Evolutionary conservation across 305 asterid species (phyloP), one percentile per base, ranked within the genome.

Genomic region (Euphrasia arctica): DNA sequence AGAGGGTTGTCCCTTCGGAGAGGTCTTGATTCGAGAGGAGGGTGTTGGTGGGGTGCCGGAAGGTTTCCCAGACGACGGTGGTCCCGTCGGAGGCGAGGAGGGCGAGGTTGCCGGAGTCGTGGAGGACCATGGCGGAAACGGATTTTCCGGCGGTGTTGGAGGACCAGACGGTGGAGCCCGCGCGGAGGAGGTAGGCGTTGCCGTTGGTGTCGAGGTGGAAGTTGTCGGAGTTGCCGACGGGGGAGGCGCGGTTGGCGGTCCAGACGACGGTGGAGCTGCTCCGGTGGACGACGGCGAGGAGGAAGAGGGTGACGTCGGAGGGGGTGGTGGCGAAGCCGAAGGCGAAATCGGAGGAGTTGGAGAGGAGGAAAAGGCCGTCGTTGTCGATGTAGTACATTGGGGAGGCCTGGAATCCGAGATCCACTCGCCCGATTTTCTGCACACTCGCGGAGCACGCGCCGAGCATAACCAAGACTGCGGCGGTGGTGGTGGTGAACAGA

Each of bases 361-460:
- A 92, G 9, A 89, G 3, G 3, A 92, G 77, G 69, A 89, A 70
- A 71, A 89, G 5, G 12, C 98, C 98, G 67, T 80, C 60, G 42
- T 87, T 85, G 80, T 92, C 98, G 67, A 89, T 74, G 80, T 79
- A 92, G 57, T 49, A 67, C 97, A 89, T 92, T 71, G 63, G 89
- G 63, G 97, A 69, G 32, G 87, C 96, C 58, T 60, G 75, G 77
- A 89, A 89, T 11, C 93, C 97, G 3, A 72, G 82, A 48, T 72
- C 65, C 79, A 92, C 42, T 36, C 62, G 77, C 64, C 97, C 98
- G 54, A 50, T 75, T 4, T 64, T 72, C 62, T 80, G 96, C 69
- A 85, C 80, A 65, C 97, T 87, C 5, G 87, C 87, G 63, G 12
- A 39, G 75, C 79, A 77, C 7, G 63, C 72, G 69, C 69, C 76